phyloP scores from a whole-genome alignment of 208 protist genomes.

The Angomonas ambiguus region DNA sequence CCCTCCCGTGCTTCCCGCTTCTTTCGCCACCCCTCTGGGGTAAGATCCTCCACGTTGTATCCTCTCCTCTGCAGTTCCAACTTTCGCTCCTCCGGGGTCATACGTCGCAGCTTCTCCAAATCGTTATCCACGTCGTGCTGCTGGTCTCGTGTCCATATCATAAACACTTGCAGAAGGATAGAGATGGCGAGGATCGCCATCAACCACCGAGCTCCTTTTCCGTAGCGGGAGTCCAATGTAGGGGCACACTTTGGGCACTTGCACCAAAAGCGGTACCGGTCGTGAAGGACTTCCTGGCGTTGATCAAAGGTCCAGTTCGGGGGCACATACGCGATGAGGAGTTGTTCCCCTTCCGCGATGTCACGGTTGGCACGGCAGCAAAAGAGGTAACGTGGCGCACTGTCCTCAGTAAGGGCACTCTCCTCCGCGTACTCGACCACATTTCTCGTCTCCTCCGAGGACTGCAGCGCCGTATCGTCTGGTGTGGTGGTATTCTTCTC shows the following conservation, averaged over 20 bases:
- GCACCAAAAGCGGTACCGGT: conserved; percentile 88
- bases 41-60: conserved; percentile 30
- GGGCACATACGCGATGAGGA: conserved; percentile 85
- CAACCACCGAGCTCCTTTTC: conserved; percentile 39
- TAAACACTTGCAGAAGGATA: conserved; percentile 58
- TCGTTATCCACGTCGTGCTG: conserved; percentile 34
- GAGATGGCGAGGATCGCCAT: conserved; percentile 45
- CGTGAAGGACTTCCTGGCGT: conserved; percentile 88
- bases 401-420: conserved; percentile 32
- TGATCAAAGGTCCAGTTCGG: conserved; percentile 81
- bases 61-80: conserved; percentile 40
- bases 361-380: conserved; percentile 78
- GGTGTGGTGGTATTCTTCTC: background rate
- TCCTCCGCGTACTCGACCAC: background rate
- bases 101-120: conserved; percentile 17
- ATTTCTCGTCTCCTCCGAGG: no score
- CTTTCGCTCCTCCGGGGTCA: conserved; percentile 39
- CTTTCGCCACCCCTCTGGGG: conserved; percentile 21
- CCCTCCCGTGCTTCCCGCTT: conserved; percentile 25
- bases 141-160: conserved; percentile 45
- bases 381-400: conserved; percentile 74
- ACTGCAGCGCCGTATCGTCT: background rate
- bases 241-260: conserved; percentile 83
- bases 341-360: conserved; percentile 64
- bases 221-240: conserved; percentile 57